A percentile compares a stretch with the other conserved stretches of the same genome.
Evolutionary conservation across 805 yeast species (phyloP).

Genomic region (Schwanniomyces polymorphus): DNA sequence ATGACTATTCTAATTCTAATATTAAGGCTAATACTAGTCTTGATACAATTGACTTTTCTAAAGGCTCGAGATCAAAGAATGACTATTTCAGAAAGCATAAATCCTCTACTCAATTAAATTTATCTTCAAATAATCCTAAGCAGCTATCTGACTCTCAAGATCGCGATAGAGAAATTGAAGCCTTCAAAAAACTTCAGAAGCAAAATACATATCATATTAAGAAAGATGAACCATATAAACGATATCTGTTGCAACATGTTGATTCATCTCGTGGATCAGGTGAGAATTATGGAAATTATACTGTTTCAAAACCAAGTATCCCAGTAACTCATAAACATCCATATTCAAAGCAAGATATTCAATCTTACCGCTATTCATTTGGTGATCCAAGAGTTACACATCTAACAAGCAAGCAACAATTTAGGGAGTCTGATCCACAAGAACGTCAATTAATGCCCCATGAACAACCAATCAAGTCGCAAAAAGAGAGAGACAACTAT

Average conservation of each 20-base stretch:
- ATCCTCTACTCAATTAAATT: conserved; percentile 14
- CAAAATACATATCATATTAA: conserved; percentile 29
- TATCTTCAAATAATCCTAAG: conserved; percentile 17
- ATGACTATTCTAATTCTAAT: conserved; percentile 14
- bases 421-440: neutral
- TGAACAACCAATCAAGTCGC: neutral
- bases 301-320: neutral
- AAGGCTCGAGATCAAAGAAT: conserved; percentile 5
- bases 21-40: conserved; percentile 24
- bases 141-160: conserved; percentile 7
- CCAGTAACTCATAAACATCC: neutral
- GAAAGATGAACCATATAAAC: conserved; percentile 14
- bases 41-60: conserved; percentile 13
- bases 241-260: conserved; percentile 8
- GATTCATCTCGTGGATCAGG: conserved; percentile 10
- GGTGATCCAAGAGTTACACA: neutral
- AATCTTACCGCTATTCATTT: neutral
- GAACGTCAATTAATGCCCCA: neutral
- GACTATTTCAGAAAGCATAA: conserved; percentile 9
- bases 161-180: conserved; percentile 29
- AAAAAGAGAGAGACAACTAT: neutral
- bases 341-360: neutral
- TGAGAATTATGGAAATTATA: neutral
- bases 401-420: neutral
- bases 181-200: conserved; percentile 27